phyloP scores from a whole-genome alignment of 345 rosid genomes.

The Brassica incana region DNA sequence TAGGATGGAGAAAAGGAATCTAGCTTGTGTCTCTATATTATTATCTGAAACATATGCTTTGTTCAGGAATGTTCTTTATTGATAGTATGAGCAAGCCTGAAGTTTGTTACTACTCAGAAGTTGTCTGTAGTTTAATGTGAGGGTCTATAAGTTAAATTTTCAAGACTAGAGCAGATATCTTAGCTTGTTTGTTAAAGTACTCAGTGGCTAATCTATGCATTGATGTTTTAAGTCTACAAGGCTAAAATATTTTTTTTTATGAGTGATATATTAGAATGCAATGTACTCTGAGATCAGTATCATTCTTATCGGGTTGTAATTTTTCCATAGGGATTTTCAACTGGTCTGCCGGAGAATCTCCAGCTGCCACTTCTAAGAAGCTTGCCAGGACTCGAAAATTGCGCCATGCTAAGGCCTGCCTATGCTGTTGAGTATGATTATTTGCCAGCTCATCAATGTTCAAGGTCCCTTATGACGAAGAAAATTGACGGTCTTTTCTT shows the following conservation, averaged over 20 bases:
- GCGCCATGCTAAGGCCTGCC: constrained; percentile 96
- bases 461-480: constrained; percentile 95
- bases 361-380: constrained; percentile 96
- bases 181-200: constrained; percentile 10
- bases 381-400: constrained; percentile 96
- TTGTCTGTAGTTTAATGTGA: not conserved
- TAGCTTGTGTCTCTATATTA: not conserved
- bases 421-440: constrained; percentile 98
- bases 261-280: constrained; percentile 7
- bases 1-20: constrained; percentile 3
- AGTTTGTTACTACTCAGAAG: constrained; percentile 11
- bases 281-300: not conserved
- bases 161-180: constrained; percentile 12
- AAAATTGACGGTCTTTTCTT: constrained; percentile 91
- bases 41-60: not conserved
- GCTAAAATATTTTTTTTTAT: not conserved
- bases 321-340: constrained; percentile 79
- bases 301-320: constrained; percentile 17
- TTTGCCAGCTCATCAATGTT: constrained; percentile 93
- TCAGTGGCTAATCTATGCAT: not conserved
- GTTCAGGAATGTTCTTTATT: constrained; percentile 5
- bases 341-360: constrained; percentile 92
- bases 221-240: not conserved
- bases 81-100: constrained; percentile 1
- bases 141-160: constrained; percentile 10